Percentiles rank a stretch among this genome's conserved stretches.
Evolutionary conservation across 2,329 filamentous ascomycete genomes (phyloP).

Genomic region (Hypoxylon sp.): DNA sequence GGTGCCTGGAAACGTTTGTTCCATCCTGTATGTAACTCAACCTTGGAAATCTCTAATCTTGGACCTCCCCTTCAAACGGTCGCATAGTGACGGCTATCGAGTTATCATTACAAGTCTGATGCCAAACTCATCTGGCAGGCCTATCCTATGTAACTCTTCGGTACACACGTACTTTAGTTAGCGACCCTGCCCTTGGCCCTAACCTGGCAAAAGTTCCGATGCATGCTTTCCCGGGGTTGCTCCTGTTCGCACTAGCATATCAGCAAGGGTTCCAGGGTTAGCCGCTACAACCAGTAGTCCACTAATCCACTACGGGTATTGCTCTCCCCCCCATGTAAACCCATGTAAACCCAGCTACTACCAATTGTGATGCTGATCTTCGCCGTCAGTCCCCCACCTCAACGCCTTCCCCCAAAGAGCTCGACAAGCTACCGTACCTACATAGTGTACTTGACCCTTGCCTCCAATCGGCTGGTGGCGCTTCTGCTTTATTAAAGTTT

Average conservation of each 20-base stretch:
- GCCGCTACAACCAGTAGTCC: slow-evolving; percentile 28
- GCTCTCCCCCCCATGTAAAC: slow-evolving; percentile 18
- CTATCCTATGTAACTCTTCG: slow-evolving; percentile 17
- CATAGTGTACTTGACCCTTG: slow-evolving; percentile 31
- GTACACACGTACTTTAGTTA: slow-evolving; percentile 12
- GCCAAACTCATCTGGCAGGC: slow-evolving; percentile 17
- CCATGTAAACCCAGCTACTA: slow-evolving; percentile 6
- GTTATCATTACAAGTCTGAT: slow-evolving; percentile 22
- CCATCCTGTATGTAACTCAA: background rate
- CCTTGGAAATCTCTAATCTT: background rate
- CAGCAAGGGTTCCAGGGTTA: slow-evolving; percentile 35
- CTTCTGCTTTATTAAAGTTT: slow-evolving; percentile 44
- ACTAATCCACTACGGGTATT: slow-evolving; percentile 29
- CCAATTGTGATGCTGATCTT: slow-evolving; percentile 7
- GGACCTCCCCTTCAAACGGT: slow-evolving; percentile 14
- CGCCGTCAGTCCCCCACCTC: slow-evolving; percentile 25
- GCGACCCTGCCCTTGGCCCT: slow-evolving; percentile 7
- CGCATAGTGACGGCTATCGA: slow-evolving; percentile 19
- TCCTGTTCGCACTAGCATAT: slow-evolving; percentile 24
- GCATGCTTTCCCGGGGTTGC: slow-evolving; percentile 28
- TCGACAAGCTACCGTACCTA: slow-evolving; percentile 21
- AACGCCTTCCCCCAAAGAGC: slow-evolving; percentile 10
- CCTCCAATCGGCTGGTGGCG: slow-evolving; percentile 45
- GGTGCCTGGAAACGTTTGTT: slow-evolving; percentile 15
- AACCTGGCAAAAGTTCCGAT: slow-evolving; percentile 41